Evolutionary conservation across 2,329 filamentous ascomycete species (phyloP), one percentile per base, ranked within the genome.

Genomic region (Neonectria ditissima): DNA sequence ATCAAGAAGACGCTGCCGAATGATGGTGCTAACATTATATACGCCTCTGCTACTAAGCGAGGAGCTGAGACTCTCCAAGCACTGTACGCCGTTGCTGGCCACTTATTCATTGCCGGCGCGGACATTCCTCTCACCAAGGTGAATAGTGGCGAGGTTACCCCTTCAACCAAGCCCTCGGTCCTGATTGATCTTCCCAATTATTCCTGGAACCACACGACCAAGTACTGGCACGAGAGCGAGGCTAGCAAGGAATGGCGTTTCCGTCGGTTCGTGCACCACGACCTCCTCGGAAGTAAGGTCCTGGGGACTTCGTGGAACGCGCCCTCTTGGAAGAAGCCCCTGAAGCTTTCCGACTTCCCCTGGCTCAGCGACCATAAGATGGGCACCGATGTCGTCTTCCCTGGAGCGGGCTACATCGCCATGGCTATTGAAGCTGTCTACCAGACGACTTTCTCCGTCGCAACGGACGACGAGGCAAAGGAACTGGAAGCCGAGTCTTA

Each of bases 311-410:
- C 71, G 1, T 71, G 75, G 1, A 74, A 74, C 26, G 72, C 78
- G 32, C 76, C 77, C 1, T 70, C 73, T 4, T 82, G 80, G 80
- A 74, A 78, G 18, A 77, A 78, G 11, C 78, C 78, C 57, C 71
- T 81, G 32, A 75, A 77, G 4, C 20, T 79, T 3, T 64, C 68
- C 0, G 79, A 83, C 57, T 75, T 79, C 24, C 78, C 80, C 0
- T 83, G 81, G 81, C 68, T 83, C 2, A 59, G 65, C 20, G 78
- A 83, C 47, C 81, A 83, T 56, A 74, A 77, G n/a, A 75, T 83
- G n/a, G 78, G 79, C 39, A 75, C 74, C 24, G 74, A 76, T 1
- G 74, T 79, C 22, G 65, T 83, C 1, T 82, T 80, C 47, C 81
- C 81, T 3, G 80, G 75, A 5, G 75, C 80, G 2, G 80, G 80